These are phyloP conservation scores for Polytrichum commune DNA, from an alignment of 225 moss, liverwort and hornwort species.

Conservation along the genomic window DNA sequence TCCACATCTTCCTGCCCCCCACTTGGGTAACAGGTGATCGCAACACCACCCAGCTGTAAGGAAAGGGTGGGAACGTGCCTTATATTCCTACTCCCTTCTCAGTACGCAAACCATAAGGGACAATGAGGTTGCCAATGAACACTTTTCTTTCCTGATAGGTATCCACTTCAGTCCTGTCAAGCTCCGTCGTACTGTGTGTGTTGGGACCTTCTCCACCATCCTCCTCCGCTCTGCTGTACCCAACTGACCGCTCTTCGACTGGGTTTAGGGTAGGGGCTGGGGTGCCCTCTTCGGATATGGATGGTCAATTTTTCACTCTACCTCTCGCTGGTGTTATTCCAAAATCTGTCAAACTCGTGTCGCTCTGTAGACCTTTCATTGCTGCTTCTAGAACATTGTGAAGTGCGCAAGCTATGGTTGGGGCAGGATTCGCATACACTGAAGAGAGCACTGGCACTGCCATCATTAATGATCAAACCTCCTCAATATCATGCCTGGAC, in stretches of 20 bases:
- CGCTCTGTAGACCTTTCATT: neutral
- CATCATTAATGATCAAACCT: conserved; percentile 12
- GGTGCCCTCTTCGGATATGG: neutral
- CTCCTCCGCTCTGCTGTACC: conserved; percentile 21
- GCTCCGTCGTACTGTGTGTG: no score
- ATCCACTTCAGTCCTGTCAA: no score
- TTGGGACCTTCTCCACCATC: conserved; percentile 12
- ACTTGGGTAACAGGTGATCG: no score
- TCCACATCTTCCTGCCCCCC: no score
- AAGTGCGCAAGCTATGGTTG: no score
- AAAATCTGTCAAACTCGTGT: conserved; percentile 12
- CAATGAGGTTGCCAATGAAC: no score
- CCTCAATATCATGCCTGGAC: neutral
- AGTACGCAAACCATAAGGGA: no score
- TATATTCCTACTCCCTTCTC: no score
- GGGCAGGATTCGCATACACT: neutral
- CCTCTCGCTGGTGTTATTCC: conserved; percentile 14
- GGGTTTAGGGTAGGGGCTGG: neutral
- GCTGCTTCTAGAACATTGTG: no score
- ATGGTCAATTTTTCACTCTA: neutral
- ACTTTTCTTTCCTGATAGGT: no score
- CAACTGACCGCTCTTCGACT: conserved; percentile 4
- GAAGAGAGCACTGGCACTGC: conserved; percentile 26
- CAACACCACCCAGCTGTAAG: no score
- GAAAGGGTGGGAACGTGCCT: fast-evolving